phyloP scores from a whole-genome alignment of 169 alveolate species.

The Theileria annulata region DNA sequence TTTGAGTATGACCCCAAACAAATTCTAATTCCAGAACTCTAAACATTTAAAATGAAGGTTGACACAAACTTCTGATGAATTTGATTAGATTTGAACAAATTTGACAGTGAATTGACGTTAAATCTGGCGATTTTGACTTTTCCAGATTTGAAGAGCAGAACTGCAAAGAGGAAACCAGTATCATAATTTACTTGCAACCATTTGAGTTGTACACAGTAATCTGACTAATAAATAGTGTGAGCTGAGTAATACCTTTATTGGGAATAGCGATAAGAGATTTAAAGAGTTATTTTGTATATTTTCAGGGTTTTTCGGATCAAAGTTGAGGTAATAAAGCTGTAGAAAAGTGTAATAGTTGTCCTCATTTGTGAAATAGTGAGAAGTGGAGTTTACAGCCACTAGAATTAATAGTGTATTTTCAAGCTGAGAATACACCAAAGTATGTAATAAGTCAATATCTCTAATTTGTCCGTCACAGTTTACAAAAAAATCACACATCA shows the following conservation, averaged over 20 bases:
- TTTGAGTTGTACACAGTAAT: neutral
- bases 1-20: neutral
- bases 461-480: neutral
- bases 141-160: neutral
- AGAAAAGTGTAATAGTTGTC: constrained; percentile 3
- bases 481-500: neutral
- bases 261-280: neutral
- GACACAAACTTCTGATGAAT: neutral
- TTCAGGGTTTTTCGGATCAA: neutral
- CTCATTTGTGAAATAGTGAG: neutral
- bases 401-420: neutral
- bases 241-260: neutral
- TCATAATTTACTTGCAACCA: neutral
- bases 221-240: neutral
- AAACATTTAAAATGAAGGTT: neutral
- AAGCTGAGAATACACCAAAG: neutral
- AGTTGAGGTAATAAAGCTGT: neutral
- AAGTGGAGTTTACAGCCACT: neutral
- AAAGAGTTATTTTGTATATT: neutral
- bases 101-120: neutral
- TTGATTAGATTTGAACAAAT: neutral
- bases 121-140: neutral
- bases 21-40: neutral
- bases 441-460: neutral
- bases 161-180: neutral